Evolutionary conservation across 1,139 yeast genomes (phyloP).

Genomic region (Blastobotrys illinoisensis): DNA sequence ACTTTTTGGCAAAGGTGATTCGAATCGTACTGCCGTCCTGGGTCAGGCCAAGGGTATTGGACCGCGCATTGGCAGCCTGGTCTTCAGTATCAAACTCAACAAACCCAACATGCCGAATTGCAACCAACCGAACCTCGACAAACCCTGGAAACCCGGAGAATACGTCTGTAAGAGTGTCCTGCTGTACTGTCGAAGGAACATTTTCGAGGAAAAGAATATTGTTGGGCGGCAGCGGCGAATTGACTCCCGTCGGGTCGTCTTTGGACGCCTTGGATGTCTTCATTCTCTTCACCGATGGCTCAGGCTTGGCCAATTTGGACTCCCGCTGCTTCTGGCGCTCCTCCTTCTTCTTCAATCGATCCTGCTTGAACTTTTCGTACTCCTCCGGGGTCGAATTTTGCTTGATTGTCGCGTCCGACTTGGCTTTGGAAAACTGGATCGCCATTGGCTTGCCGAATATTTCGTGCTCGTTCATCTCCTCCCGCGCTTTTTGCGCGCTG

Average conservation of each 20-base stretch:
- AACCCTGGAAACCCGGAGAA: constrained; percentile 56
- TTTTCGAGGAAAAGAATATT: constrained; percentile 64
- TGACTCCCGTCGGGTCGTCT: constrained; percentile 16
- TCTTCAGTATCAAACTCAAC: constrained; percentile 63
- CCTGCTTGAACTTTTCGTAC: constrained; percentile 30
- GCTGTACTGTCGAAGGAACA: constrained; percentile 45
- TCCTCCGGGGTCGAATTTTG: constrained; percentile 25
- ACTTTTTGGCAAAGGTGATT: constrained; percentile 51
- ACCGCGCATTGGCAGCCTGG: constrained; percentile 44
- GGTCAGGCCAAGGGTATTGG: constrained; percentile 34
- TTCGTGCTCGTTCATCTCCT: constrained; percentile 21
- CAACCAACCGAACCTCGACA: constrained; percentile 59
- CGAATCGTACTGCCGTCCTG: constrained; percentile 35
- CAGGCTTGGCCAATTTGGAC: background rate
- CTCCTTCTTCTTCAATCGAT: constrained; percentile 29
- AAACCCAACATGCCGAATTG: constrained; percentile 67
- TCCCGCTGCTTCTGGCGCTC: constrained; percentile 18
- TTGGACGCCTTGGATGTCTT: constrained; percentile 14
- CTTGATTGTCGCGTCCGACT: constrained; percentile 44
- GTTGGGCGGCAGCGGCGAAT: constrained; percentile 52
- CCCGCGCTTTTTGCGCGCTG: constrained; percentile 48
- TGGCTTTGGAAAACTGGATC: constrained; percentile 38
- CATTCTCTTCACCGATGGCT: background rate
- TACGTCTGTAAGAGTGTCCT: constrained; percentile 39
- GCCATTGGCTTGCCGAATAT: constrained; percentile 54